Conservation (phyloP, 441 rosid species). For the Jatropha podagrica region DNA sequence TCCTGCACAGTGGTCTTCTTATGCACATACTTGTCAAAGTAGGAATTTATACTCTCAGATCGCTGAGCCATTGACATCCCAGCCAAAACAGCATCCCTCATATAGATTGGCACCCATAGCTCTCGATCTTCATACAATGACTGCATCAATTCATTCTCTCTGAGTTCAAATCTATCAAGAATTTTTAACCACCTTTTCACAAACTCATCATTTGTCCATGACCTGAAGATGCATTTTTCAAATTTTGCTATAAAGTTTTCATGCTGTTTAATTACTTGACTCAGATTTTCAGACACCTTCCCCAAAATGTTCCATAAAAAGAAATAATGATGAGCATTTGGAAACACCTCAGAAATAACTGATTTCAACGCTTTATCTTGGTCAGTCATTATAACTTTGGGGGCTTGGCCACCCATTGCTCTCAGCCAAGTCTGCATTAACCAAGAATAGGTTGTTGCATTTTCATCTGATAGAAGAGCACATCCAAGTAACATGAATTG, state of each 20-base stretch:
- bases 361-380: slow-evolving; percentile 53
- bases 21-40: slow-evolving; percentile 78
- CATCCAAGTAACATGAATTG: slow-evolving; percentile 83
- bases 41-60: slow-evolving; percentile 70
- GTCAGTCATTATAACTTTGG: slow-evolving; percentile 69
- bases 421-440: slow-evolving; percentile 74
- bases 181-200: slow-evolving; percentile 76
- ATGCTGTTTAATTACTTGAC: slow-evolving; percentile 58
- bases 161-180: slow-evolving; percentile 62
- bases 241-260: slow-evolving; percentile 66
- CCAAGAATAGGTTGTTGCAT: slow-evolving; percentile 66
- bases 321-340: slow-evolving; percentile 59
- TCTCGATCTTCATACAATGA: slow-evolving; percentile 65
- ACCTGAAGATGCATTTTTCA: slow-evolving; percentile 79
- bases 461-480: slow-evolving; percentile 74
- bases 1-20: slow-evolving; percentile 81
- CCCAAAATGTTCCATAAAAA: slow-evolving; percentile 68
- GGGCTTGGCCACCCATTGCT: slow-evolving; percentile 76
- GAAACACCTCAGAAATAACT: slow-evolving; percentile 56
- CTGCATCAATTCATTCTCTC: slow-evolving; percentile 61
- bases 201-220: slow-evolving; percentile 80
- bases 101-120: slow-evolving; percentile 75
- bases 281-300: slow-evolving; percentile 65
- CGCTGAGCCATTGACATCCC: slow-evolving; percentile 77
- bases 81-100: slow-evolving; percentile 59